Evolutionary conservation across 106 monocot species (phyloP).

Genomic region (Platanthera guangdongensis): DNA sequence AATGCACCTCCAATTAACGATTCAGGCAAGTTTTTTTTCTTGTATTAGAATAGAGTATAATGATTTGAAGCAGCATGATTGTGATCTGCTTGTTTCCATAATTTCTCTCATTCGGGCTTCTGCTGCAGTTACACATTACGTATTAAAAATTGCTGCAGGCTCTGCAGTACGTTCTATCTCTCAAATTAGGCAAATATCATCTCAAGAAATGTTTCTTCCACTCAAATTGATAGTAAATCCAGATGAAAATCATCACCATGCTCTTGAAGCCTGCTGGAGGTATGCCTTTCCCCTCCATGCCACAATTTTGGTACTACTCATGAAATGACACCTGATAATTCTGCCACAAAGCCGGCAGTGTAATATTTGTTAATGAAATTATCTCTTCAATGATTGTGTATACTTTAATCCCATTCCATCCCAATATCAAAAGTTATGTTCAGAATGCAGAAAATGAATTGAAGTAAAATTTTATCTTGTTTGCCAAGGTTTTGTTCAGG

Average conservation of each 20-base stretch:
- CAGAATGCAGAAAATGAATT: background rate
- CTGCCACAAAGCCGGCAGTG: background rate
- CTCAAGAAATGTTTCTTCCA: conserved; percentile 1
- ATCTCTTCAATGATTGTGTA: background rate
- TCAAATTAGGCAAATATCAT: background rate
- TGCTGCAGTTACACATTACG: background rate
- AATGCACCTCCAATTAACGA: conserved; percentile 1
- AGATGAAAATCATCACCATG: conserved; percentile 4
- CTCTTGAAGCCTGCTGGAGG: conserved; percentile 5
- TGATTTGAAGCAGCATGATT: background rate
- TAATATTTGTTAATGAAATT: background rate
- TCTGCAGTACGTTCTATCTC: background rate
- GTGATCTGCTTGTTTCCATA: background rate
- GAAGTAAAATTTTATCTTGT: background rate
- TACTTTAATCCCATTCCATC: background rate
- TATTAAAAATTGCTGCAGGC: conserved; percentile 6
- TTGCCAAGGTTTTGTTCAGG: background rate
- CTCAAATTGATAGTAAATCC: background rate
- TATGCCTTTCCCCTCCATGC: background rate
- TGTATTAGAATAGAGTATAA: background rate
- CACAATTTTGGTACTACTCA: background rate
- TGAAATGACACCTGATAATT: background rate
- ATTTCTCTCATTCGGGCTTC: background rate
- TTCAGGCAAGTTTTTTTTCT: conserved; percentile 1
- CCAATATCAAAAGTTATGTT: background rate